Percentiles rank a stretch among this genome's conserved stretches.
Conservation (phyloP, 228 moss, liverwort and hornwort genomes). For the Sphagnum magellanicum region DNA sequence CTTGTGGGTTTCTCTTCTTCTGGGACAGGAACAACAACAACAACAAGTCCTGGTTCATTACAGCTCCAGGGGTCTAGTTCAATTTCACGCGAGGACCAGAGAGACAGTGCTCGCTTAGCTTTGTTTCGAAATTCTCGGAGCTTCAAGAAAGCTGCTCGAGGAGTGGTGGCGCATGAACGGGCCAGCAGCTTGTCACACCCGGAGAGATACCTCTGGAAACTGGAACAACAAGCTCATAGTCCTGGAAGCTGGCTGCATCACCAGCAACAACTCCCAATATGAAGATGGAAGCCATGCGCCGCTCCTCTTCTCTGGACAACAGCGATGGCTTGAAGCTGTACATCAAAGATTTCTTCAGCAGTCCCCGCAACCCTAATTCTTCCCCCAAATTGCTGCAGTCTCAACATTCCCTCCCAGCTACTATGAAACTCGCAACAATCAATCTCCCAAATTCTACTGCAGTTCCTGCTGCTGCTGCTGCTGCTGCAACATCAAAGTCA, state of each 20-base stretch:
- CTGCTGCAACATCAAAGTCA: too few species aligned
- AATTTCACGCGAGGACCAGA: constrained; percentile 26
- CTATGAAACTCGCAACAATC: background rate
- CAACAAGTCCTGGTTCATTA: too few species aligned
- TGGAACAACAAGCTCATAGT: background rate
- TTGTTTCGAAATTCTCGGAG: constrained; percentile 30
- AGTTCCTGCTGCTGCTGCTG: too few species aligned
- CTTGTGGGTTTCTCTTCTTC: too few species aligned
- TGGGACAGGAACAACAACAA: too few species aligned
- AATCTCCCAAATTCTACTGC: background rate
- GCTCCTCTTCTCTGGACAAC: constrained; percentile 23
- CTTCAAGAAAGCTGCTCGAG: constrained; percentile 41
- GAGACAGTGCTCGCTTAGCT: constrained; percentile 27
- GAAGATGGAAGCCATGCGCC: constrained; percentile 14
- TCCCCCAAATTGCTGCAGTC: background rate
- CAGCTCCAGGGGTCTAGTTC: too few species aligned
- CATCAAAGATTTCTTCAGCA: constrained; percentile 11
- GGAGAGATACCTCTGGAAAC: background rate
- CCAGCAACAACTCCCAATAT: background rate
- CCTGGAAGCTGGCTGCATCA: constrained; percentile 1
- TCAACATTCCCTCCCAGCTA: background rate
- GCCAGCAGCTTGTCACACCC: constrained; percentile 5
- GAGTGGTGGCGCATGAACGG: constrained; percentile 24
- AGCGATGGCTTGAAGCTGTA: constrained; percentile 8
- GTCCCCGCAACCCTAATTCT: background rate